These are phyloP conservation scores for Mucor velutinosus DNA, from an alignment of 371 early-diverging fungal species.

Conservation along the genomic window DNA sequence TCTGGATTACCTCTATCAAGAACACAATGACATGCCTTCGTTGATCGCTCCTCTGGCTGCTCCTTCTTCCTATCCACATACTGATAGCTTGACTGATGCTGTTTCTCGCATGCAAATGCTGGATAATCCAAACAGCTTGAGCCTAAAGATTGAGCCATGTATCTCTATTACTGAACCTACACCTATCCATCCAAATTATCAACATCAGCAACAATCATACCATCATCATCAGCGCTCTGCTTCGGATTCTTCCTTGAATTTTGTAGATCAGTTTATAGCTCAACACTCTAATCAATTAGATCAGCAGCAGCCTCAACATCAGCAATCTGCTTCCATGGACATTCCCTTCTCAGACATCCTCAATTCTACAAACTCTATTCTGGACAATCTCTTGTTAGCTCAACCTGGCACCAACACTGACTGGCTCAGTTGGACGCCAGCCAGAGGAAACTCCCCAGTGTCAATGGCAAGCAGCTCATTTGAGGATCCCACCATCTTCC, in stretches of 20 bases:
- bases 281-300: conserved; percentile 7
- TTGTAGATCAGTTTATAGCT: conserved; percentile 22
- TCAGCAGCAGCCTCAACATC: background rate
- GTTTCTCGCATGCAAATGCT: conserved; percentile 16
- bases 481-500: conserved; percentile 5
- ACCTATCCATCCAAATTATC: conserved; percentile 1
- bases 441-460: conserved; percentile 12
- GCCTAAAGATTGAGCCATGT: conserved; percentile 26
- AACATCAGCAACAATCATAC: background rate
- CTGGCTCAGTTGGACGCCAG: conserved; percentile 31
- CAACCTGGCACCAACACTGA: background rate
- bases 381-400: conserved; percentile 12
- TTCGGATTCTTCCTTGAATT: conserved; percentile 6
- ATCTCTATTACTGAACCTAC: conserved; percentile 35
- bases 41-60: conserved; percentile 11
- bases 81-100: conserved; percentile 9
- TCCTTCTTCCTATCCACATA: background rate
- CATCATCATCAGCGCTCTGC: background rate
- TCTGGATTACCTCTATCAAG: background rate
- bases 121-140: conserved; percentile 4
- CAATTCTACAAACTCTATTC: background rate
- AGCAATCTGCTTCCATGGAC: background rate
- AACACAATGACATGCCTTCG: background rate
- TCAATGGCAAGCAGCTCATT: conserved; percentile 2
- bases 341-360: conserved; percentile 4